Evolutionary conservation across 441 rosid species (phyloP).

Genomic region (Caryocar brasiliense): DNA sequence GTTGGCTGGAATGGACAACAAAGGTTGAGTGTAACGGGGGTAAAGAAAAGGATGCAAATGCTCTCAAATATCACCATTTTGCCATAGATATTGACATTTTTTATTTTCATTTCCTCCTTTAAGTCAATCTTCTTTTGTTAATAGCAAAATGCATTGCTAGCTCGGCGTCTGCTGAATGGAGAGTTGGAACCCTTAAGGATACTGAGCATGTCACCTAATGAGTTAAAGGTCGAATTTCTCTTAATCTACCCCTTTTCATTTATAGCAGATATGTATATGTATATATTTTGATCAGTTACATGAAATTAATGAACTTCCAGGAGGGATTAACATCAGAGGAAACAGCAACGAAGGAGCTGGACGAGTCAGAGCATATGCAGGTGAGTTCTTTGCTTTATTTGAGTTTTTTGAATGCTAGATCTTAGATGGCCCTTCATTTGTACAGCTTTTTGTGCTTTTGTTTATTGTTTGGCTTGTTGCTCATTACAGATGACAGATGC

Average conservation of each 20-base stretch:
- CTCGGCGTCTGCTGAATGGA: conserved; percentile 66
- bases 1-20: no score
- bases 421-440: no score
- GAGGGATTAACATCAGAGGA: conserved; percentile 89
- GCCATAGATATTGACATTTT: neutral
- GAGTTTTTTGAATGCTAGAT: no score
- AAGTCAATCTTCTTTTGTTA: conserved; percentile 6
- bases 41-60: no score
- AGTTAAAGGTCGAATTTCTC: conserved; percentile 52
- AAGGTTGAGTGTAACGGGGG: no score
- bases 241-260: neutral
- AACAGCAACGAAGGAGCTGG: conserved; percentile 69
- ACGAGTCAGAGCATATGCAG: conserved; percentile 71
- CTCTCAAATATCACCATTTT: neutral
- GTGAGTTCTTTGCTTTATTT: conserved; percentile 18
- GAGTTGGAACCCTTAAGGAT: conserved; percentile 74
- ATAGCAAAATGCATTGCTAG: conserved; percentile 57
- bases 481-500: conserved; percentile 83
- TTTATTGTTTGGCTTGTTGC: conserved; percentile 8
- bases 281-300: no score
- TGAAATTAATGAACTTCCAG: conserved; percentile 29
- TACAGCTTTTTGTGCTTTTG: neutral
- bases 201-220: conserved; percentile 77
- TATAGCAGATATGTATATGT: no score
- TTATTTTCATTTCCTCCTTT: neutral